Evolutionary conservation across 495 filamentous ascomycete species (phyloP).

Genomic region (Hypoxylon intermedium): DNA sequence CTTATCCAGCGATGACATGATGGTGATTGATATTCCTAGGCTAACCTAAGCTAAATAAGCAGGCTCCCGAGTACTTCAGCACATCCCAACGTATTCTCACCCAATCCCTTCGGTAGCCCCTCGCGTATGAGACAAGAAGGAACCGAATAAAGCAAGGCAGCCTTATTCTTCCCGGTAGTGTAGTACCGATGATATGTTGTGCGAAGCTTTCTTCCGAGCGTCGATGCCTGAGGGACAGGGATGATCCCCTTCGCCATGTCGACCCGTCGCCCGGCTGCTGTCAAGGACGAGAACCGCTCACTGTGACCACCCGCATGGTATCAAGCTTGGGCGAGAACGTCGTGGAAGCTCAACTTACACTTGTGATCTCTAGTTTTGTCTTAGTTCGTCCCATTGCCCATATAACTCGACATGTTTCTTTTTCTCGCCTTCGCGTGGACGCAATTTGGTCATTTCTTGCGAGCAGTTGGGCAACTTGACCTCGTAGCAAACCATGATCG

Average conservation of each 20-base stretch:
- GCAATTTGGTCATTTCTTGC: neutral
- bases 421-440: neutral
- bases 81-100: neutral
- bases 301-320: constrained; percentile 22
- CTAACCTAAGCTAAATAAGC: neutral
- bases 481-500: constrained; percentile 17
- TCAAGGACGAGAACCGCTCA: constrained; percentile 26
- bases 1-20: constrained; percentile 5
- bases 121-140: neutral
- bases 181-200: constrained; percentile 30
- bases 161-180: constrained; percentile 17
- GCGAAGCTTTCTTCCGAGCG: constrained; percentile 19
- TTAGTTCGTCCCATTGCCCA: neutral
- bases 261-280: constrained; percentile 26
- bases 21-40: neutral
- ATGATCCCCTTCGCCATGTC: constrained; percentile 20
- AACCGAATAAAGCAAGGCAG: neutral
- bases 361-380: neutral
- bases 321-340: neutral
- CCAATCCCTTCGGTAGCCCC: neutral
- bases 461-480: neutral
- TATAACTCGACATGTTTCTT: neutral
- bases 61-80: neutral
- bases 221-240: constrained; percentile 29
- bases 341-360: neutral